Percentiles rank a stretch among this genome's conserved stretches.
Conservation (phyloP, 345 rosid species). For the Trapa incisa region DNA sequence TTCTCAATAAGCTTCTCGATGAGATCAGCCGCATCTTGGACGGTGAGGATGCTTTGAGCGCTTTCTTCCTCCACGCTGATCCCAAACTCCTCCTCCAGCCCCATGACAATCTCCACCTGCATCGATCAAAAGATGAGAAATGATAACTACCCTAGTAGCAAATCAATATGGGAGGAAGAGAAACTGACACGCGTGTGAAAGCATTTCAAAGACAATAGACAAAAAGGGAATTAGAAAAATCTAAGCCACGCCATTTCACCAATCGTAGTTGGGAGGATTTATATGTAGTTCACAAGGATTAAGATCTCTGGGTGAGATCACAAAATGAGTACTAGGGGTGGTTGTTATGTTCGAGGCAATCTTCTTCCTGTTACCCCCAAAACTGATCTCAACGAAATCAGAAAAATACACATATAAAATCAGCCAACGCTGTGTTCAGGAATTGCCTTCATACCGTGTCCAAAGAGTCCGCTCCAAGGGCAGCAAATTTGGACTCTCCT, state of each 20-base stretch:
- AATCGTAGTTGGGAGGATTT: too few relatives aligned
- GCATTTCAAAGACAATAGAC: neutral
- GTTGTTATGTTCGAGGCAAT: too few relatives aligned
- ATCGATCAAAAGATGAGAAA: neutral
- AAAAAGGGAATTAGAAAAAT: neutral
- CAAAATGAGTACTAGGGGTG: too few relatives aligned
- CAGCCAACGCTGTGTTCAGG: neutral
- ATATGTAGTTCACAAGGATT: too few relatives aligned
- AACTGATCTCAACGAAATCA: neutral
- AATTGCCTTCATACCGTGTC: constrained; percentile 16
- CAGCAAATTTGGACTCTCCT: constrained; percentile 22
- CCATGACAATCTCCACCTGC: constrained; percentile 29
- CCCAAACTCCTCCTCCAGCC: constrained; percentile 28
- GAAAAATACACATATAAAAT: neutral
- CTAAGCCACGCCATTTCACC: too few relatives aligned
- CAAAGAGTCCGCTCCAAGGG: constrained; percentile 28
- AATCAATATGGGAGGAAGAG: neutral
- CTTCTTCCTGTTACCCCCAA: too few relatives aligned
- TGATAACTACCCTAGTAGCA: neutral
- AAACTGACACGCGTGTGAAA: neutral
- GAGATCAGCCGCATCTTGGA: constrained; percentile 35
- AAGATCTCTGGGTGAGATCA: too few relatives aligned
- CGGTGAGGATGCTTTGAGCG: constrained; percentile 27
- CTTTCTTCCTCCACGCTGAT: constrained; percentile 33
- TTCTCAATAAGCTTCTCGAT: constrained; percentile 23